phyloP scores from a whole-genome alignment of 2,329 filamentous ascomycete genomes.

The Chalaropsis thielavioides region DNA sequence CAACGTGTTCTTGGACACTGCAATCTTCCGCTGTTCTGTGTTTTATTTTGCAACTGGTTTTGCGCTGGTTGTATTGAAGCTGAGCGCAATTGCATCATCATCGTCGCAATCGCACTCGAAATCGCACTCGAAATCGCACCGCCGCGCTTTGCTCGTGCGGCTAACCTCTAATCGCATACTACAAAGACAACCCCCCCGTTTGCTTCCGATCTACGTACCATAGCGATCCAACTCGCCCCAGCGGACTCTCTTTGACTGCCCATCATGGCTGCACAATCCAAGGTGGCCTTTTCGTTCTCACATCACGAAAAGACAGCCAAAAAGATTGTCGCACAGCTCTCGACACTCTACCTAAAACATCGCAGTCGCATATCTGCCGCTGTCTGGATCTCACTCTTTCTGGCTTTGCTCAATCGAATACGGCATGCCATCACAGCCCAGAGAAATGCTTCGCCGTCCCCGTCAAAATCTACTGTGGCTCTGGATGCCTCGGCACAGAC shows the following conservation, averaged over 20 bases:
- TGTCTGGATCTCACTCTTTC: slow-evolving; percentile 68
- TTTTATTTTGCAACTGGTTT: background rate
- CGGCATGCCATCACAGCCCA: slow-evolving; percentile 87
- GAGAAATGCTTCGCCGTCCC: slow-evolving; percentile 59
- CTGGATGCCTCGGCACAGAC: slow-evolving; percentile 24
- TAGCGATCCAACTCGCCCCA: no score
- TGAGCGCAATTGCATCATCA: background rate
- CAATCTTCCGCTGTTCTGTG: background rate
- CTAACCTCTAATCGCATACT: background rate
- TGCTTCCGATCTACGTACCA: background rate
- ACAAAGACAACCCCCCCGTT: background rate
- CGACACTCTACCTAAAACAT: slow-evolving; percentile 60
- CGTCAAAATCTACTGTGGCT: slow-evolving; percentile 45
- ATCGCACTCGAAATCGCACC: background rate
- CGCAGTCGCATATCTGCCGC: slow-evolving; percentile 70
- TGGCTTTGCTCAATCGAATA: slow-evolving; percentile 72
- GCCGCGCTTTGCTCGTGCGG: background rate
- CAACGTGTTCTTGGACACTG: background rate
- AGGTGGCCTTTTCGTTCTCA: slow-evolving; percentile 38
- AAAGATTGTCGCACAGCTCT: slow-evolving; percentile 50
- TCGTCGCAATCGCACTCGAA: background rate
- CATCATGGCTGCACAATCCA: slow-evolving; percentile 61
- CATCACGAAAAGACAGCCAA: slow-evolving; percentile 44
- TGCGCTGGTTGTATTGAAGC: background rate
- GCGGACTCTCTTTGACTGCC: background rate